Base-by-base conservation (phyloP, 2,329 filamentous ascomycete species). In the Dactylellina haptotyla region DNA sequence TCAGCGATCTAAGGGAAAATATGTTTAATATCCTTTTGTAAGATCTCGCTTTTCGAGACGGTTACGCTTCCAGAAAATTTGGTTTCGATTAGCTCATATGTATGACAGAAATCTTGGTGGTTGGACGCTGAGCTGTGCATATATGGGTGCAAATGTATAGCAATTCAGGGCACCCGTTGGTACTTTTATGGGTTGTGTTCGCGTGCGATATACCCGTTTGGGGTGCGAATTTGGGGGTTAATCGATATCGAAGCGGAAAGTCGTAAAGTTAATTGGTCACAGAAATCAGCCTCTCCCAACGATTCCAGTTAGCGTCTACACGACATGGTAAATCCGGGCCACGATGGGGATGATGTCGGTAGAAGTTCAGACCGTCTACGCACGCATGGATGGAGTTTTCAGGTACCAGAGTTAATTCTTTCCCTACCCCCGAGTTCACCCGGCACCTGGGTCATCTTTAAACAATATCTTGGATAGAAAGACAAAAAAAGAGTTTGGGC, bases 211-310 rank as follows among this genome's bases (percentile, higher is more conserved):
- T 48, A 51, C 62, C n/a, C 14, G 25, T 34, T 59, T 39, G 25
- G 62, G 53, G 63, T 41, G 25, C n/a, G 45, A 59, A 23, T 14
- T 43, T 57, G 63, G 56, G 32, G 45, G 45, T 25, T 9, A 6
- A 46, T 45, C 37, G 48, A 69, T 56, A 56, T 56, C 46, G 48
- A 48, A 8, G 26, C 39, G 39, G 56, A 16, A 46, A 62, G 62
- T 30, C 30, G 56, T 62, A 62, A 69, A 26, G 32, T 32, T 46
- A 39, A 62, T 62, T 69, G 64, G 64, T 69, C 64, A 62, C 26
- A 61, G 64, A 69, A 61, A 61, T 18, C 30, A 39, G 26, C 39
- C 14, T 41, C 48, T 26, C 28, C 32, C 37, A 28, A 43, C 10
- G 20, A 18, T 43, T 28, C 9, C 5, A 18, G 50, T 54, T 43